Evolutionary conservation across 305 asterid species (phyloP).

Genomic region (Plantago coronopus): DNA sequence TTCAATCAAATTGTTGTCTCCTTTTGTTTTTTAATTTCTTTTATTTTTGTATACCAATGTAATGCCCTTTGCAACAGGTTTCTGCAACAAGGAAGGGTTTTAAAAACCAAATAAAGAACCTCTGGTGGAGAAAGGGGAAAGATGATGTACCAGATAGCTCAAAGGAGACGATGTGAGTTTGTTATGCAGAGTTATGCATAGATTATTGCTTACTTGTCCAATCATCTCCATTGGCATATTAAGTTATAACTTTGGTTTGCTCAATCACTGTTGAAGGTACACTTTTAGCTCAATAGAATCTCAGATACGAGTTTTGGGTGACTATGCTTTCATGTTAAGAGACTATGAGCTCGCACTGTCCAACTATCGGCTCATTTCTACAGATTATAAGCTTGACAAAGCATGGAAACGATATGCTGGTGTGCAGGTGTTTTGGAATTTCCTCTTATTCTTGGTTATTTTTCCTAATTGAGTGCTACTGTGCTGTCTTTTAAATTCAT

Average conservation of each 20-base stretch:
- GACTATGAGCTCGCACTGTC: slow-evolving; percentile 98
- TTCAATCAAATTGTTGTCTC: slow-evolving; percentile 13
- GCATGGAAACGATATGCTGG: slow-evolving; percentile 98
- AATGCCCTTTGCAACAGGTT: slow-evolving; percentile 46
- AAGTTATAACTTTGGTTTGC: slow-evolving; percentile 37
- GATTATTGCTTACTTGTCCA: slow-evolving; percentile 21
- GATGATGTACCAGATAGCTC: slow-evolving; percentile 76
- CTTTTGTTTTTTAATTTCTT: slow-evolving; percentile 20
- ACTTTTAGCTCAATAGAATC: slow-evolving; percentile 89
- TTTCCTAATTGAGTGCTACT: slow-evolving; percentile 18
- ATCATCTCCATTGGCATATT: slow-evolving; percentile 21
- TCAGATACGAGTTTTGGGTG: slow-evolving; percentile 95
- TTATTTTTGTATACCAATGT: no score
- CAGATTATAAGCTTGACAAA: slow-evolving; percentile 94
- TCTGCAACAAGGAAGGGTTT: slow-evolving; percentile 97
- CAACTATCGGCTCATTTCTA: slow-evolving; percentile 90
- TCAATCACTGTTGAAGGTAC: slow-evolving; percentile 62
- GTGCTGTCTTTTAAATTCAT: neutral
- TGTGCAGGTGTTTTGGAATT: slow-evolving; percentile 62
- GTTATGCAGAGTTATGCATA: slow-evolving; percentile 24
- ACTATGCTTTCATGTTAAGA: slow-evolving; percentile 94
- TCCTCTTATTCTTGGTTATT: slow-evolving; percentile 11
- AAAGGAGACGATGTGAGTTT: slow-evolving; percentile 56
- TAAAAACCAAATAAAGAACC: slow-evolving; percentile 91
- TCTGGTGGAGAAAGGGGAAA: slow-evolving; percentile 99